Conservation (phyloP, 148 eudicot genomes). For the Persicaria maculosa region DNA sequence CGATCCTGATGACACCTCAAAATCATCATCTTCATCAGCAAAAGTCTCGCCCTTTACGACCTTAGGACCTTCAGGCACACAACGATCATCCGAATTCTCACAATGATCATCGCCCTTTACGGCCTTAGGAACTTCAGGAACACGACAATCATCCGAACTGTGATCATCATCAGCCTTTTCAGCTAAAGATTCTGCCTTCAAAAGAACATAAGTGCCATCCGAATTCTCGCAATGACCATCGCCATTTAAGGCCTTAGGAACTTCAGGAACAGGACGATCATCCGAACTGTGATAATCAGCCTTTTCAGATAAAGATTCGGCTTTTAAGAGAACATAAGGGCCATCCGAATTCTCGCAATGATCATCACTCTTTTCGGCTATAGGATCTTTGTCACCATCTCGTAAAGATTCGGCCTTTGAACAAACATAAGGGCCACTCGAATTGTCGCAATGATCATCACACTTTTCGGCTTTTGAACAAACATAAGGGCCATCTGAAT, state of each 20-base stretch:
- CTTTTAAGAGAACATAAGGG: neutral
- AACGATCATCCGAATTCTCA: slow-evolving; percentile 5
- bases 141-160: neutral
- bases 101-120: neutral
- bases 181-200: neutral
- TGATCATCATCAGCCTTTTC: neutral
- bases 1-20: slow-evolving; percentile 30
- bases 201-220: neutral
- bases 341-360: neutral
- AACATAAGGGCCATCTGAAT: neutral
- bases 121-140: neutral
- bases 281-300: neutral
- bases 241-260: neutral
- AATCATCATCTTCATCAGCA: slow-evolving; percentile 25
- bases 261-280: neutral
- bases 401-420: no score
- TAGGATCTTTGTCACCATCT: no score
- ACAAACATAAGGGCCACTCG: no score
- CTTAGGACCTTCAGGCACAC: no score
- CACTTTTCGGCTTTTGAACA: no score
- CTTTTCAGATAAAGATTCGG: neutral
- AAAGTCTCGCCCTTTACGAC: neutral
- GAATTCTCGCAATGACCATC: slow-evolving; percentile 4
- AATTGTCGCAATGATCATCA: no score
- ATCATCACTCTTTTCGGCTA: neutral